These are phyloP conservation scores for Linum trigynum DNA, from an alignment of 345 rosid genomes.

Conservation along the genomic window DNA sequence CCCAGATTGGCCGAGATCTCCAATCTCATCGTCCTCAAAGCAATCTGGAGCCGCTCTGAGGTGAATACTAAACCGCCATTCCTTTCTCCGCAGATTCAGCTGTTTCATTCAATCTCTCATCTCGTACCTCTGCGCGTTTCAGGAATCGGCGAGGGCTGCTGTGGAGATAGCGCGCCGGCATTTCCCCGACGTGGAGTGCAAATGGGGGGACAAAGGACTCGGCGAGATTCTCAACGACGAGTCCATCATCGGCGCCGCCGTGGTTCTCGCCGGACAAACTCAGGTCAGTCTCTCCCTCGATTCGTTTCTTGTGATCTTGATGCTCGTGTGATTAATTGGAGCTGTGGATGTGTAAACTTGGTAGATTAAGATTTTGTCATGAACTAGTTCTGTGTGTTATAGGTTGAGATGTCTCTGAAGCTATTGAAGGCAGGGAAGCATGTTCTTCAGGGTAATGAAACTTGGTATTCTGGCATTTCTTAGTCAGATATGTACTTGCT, in stretches of 20 bases:
- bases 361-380: too few relatives aligned
- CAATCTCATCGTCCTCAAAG: slow-evolving; percentile 47
- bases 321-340: too few relatives aligned
- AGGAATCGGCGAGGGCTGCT: slow-evolving; percentile 82
- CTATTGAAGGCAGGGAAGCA: slow-evolving; percentile 87
- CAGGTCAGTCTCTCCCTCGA: slow-evolving; percentile 40
- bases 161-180: slow-evolving; percentile 66
- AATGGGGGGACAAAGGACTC: slow-evolving; percentile 84
- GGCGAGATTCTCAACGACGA: slow-evolving; percentile 54
- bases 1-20: slow-evolving; percentile 84
- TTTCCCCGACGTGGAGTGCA: slow-evolving; percentile 64
- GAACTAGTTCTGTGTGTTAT: slow-evolving; percentile 8
- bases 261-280: slow-evolving; percentile 85
- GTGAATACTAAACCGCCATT: slow-evolving; percentile 15
- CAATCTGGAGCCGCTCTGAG: slow-evolving; percentile 90
- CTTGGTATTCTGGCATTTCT: background rate
- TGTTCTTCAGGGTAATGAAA: slow-evolving; percentile 68
- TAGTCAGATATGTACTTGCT: slow-evolving; percentile 6
- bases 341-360: too few relatives aligned
- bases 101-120: background rate
- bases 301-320: too few relatives aligned
- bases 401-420: slow-evolving; percentile 74
- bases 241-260: slow-evolving; percentile 68
- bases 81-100: slow-evolving; percentile 1
- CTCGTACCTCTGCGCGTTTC: background rate